phyloP scores from a whole-genome alignment of 495 filamentous ascomycete species.

The Copromyces sp. region DNA sequence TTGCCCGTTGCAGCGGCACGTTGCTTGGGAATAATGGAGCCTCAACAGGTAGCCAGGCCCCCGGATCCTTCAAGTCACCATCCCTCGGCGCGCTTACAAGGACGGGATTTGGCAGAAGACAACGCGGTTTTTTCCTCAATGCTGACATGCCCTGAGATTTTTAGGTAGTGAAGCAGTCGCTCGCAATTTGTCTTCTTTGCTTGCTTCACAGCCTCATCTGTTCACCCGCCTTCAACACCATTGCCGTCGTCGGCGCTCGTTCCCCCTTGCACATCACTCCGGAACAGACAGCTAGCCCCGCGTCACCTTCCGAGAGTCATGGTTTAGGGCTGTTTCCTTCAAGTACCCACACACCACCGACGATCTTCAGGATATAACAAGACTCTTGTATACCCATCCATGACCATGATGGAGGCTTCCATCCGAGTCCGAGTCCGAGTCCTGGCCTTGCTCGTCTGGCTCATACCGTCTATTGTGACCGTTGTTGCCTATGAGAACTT shows the following conservation, averaged over 20 bases:
- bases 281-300: neutral
- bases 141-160: neutral
- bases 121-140: neutral
- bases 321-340: neutral
- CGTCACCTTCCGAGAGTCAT: neutral
- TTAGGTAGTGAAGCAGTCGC: neutral
- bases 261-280: neutral
- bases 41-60: neutral
- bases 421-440: neutral
- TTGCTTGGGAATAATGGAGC: neutral
- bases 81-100: neutral
- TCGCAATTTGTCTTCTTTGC: neutral
- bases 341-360: neutral
- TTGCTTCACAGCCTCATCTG: neutral
- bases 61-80: neutral
- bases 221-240: neutral
- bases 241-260: neutral
- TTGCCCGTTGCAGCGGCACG: neutral
- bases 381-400: neutral
- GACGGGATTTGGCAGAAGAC: neutral
- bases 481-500: conserved; percentile 4
- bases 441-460: neutral
- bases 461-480: neutral
- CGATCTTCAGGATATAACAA: neutral
- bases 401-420: neutral